These are phyloP conservation scores for Actinidia chinensis DNA, from an alignment of 179 eudicot genomes.

Conservation along the genomic window DNA sequence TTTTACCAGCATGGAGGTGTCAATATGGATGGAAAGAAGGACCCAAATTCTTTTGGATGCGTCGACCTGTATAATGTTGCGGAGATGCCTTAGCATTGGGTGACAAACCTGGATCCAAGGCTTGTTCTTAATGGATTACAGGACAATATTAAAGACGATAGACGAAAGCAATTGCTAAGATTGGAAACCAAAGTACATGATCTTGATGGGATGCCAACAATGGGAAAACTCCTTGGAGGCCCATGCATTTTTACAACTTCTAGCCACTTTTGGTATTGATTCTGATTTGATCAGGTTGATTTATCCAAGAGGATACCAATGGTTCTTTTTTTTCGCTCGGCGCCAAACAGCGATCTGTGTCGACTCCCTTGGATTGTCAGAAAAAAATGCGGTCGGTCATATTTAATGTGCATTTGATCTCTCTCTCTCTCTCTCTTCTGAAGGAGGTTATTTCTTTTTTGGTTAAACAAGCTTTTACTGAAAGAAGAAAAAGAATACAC, in stretches of 20 bases:
- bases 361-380: conserved; percentile 92
- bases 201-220: conserved; percentile 87
- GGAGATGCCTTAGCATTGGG: conserved; percentile 89
- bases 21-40: conserved; percentile 77
- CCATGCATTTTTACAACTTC: conserved; percentile 92
- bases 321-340: conserved; percentile 97
- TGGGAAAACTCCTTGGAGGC: conserved; percentile 99
- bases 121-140: conserved; percentile 53
- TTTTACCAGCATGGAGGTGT: conserved; percentile 61
- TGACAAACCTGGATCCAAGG: conserved; percentile 43
- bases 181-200: conserved; percentile 89
- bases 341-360: conserved; percentile 97
- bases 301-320: conserved; percentile 78
- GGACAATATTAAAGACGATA: conserved; percentile 55
- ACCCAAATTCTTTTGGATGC: conserved; percentile 83
- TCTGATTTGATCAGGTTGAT: conserved; percentile 71
- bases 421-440: too few species aligned
- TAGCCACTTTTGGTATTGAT: conserved; percentile 75
- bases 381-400: conserved; percentile 84
- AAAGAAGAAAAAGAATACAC: too few species aligned
- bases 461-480: too few species aligned
- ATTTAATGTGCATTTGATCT: too few species aligned
- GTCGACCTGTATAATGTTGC: conserved; percentile 95
- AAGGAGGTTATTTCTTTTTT: too few species aligned
- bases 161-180: conserved; percentile 86